phyloP scores from a whole-genome alignment of 306 rosid species.

The Lathyrus aphaca region DNA sequence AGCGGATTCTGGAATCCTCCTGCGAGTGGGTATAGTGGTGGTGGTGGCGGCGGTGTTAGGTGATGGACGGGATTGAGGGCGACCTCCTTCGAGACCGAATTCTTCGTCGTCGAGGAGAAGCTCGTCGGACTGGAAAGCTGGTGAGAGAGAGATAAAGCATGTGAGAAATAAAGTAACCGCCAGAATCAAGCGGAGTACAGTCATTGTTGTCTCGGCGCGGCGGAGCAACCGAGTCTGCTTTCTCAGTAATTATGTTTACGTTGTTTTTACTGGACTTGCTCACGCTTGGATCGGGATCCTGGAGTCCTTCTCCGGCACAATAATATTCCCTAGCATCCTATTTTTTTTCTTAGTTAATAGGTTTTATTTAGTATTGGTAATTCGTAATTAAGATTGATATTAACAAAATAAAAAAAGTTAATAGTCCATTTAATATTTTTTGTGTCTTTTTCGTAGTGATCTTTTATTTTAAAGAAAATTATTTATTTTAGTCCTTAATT shows the following conservation, averaged over 20 bases:
- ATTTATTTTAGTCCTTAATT: too few relatives aligned
- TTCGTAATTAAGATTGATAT: too few relatives aligned
- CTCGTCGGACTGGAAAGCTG: constrained; percentile 90
- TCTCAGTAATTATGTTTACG: neutral
- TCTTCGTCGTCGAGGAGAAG: constrained; percentile 91
- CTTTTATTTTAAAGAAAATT: too few relatives aligned
- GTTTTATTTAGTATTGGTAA: too few relatives aligned
- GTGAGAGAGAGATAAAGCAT: constrained; percentile 42
- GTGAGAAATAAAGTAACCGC: constrained; percentile 30
- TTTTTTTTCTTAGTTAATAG: neutral
- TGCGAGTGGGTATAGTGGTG: constrained; percentile 47
- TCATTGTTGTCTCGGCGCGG: constrained; percentile 39
- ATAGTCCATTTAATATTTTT: too few relatives aligned
- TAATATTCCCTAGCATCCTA: neutral
- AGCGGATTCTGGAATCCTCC: constrained; percentile 70
- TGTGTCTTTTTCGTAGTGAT: too few relatives aligned
- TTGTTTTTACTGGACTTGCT: constrained; percentile 2
- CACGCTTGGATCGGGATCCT: neutral
- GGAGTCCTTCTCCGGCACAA: neutral
- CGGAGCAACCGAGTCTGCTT: constrained; percentile 24
- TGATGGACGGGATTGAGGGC: constrained; percentile 44
- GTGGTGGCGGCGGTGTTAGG: constrained; percentile 41
- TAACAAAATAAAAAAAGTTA: too few relatives aligned
- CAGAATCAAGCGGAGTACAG: constrained; percentile 32
- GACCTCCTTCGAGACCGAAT: constrained; percentile 86